Base-by-base conservation (phyloP, 148 eudicot genomes). In the Rhododendron williamsianum region DNA sequence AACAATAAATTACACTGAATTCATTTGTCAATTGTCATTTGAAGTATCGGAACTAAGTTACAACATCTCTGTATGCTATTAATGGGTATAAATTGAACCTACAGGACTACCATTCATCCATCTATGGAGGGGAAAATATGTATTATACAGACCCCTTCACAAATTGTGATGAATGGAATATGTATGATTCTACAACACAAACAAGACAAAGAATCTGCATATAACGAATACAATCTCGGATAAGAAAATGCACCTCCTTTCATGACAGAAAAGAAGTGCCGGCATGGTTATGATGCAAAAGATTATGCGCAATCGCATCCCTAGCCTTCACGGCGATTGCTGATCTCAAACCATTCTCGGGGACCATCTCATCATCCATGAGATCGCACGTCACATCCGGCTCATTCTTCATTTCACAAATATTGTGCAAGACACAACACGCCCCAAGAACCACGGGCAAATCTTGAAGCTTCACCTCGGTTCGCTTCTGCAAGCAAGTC, bases 381-480 rank as follows among this genome's bases (percentile, higher is more conserved):
- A 94, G 91, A 48, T 94, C 94, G 30, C 89, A 88, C 25, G 52
- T 82, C 67, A 89, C 78, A 76, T 85, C 87, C 0, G 92, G 91
- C 52, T 96, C 98, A 2, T 90, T 89, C 81, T 89, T 94, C 91
- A 96, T 81, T 83, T 96, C 96, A 48, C 98, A 96, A 83, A 96
- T 96, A 78, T 96, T 96, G 86, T 96, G 98, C 93, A 96, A 85
- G 4, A 96, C 98, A 60, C 98, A 96, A 48, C 98, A 96, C 25
- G 98, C 98, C 83, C 98, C 98, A 27, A 96, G 93, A 35, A 96
- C 94, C 12, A 94, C 94, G 7, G 98, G 98, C 92, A 94, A 88
- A 35, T 96, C 98, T 81, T 93, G 95, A 19, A 96, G 94, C 63
- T 96, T 96, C 33, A 96, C 95, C 83, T 96, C 98, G 4, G 96